Evolutionary conservation across 352 stramenopile genomes (phyloP), one percentile per base, ranked within the genome.

Genomic region (Globisporangium parvum): DNA sequence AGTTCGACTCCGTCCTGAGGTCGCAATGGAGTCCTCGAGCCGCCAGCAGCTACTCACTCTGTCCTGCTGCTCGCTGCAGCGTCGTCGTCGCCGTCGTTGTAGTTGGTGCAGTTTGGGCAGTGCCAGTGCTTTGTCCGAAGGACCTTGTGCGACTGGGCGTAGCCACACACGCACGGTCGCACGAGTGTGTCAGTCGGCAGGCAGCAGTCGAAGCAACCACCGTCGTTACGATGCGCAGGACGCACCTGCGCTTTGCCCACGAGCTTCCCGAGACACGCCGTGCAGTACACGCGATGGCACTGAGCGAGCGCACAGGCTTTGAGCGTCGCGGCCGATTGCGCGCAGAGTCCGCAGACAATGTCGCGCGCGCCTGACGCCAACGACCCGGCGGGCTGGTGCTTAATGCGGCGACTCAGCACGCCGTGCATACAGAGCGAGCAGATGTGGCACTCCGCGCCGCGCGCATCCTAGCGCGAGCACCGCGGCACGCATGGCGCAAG

Each of bases 391-490:
- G 47, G 23, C n/a, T 62, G 54, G 12, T 26, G 47, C 20, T 69
- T 14, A 11, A 85, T 40, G 5, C 71, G 69, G 5, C 66, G 59
- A 44, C 77, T 52, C 14, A 90, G 62, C 6, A 87, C 63, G 5
- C 64, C 66, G 46, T 87, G 75, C 53, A 90, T 53, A 26, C 79
- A 90, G n/a, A 85, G 68, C 49, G 82, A 81, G 66, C 79, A 90
- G 10, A 87, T 64, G 51, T 78, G 31, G 59, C 11, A 90, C 67
- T 33, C 57, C 26, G n/a, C 69, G 47, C 75, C 79, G 39, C 70
- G 70, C 11, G 70, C 74, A 42, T 90, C 75, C 78, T 86, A 47
- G 20, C 26, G 26, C 26, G 3, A 31, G 26, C 26, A 6, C 26
- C 26, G 6, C 26, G 6, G 6, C 26, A 31, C 26, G 6, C 26